Base-by-base conservation (phyloP, 345 rosid species). In the Cardamine chenopodiifolia region DNA sequence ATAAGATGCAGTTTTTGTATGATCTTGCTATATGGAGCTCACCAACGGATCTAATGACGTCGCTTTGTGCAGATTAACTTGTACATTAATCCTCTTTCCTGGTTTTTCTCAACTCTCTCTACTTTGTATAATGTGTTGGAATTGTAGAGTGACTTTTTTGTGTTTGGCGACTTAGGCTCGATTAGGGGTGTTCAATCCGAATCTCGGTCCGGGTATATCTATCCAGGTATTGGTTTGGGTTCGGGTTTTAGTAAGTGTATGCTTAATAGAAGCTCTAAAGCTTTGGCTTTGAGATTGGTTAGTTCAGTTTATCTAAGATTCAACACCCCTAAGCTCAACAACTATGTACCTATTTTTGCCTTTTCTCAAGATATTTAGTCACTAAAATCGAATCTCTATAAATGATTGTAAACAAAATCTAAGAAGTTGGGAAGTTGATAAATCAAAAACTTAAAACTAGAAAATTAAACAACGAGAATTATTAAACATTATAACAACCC, bases 21-120 rank as follows among this genome's bases (percentile, higher is more conserved):
- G 82, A 86, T 78, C 89, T 90, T 73, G 85, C 84, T 1, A 68
- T 94, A n/a, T 94, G 97, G 98, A 80, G 82, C 47, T 88, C 96
- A 2, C 95, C 96, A 0, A 77, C 31, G 5, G 84, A 82, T 62
- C 86, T 94, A 17, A 83, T 91, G 95, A 81, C 82, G n/a, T 81
- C 89, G 0, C 89, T 94, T 45, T 87, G 86, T 78, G 86, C 82
- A 10, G 81, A 83, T 50, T 60, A 70, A 57, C 17, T 8, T 3
- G 4, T 44, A 12, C 23, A 8, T 56, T 31, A 37, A 10, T 44
- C 3, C 7, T 17, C 1, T 73, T 37, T 25, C 31, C 3, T 19
- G 29, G 9, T 40, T 59, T 61, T 22, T 39, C 49, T 39, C 13
- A 62, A 14, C 22, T 37, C 34, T 62, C 42, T 7, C 9, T 59